Evolutionary conservation across 768 basidiomycete genomes (phyloP), one percentile per base, ranked within the genome.

Genomic region (Russula compacta): DNA sequence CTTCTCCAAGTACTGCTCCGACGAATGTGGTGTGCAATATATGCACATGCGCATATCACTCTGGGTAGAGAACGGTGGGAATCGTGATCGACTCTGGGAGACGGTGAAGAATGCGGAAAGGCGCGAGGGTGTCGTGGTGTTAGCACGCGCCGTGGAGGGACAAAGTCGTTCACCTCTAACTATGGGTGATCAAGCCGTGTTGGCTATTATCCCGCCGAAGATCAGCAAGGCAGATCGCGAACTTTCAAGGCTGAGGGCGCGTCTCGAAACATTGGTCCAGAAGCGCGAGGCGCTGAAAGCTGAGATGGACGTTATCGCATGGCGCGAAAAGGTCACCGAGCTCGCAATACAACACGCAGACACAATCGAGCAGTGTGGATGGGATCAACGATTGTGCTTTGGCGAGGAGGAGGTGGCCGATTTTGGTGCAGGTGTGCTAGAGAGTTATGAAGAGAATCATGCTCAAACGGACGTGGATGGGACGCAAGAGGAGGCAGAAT

Each of bases 1-100:
- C 2, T 86, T 92, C 68, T 94, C 92, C 24, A 95, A 95, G 71
- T 95, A 92, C 70, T 95, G 92, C 71, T 92, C 90, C 14, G 87
- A 91, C 56, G 89, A 87, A 63, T 95, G 92, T 65, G 92, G 92
- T 12, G 74, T 89, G 63, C 81, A 81, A 65, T 86, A 81, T 72
- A 84, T 88, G 83, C 81, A 80, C 63, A 73, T 75, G 49, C 83
- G 83, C 48, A 82, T 89, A 50, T 77, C 83, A 29, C 75, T 75
- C 42, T 89, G 83, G 80, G 74, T 80, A 11, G 80, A 80, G 66
- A 79, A 79, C 38, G 85, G 85, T 19, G 85, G 85, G 4, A 81
- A 81, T 69, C 78, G 79, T 60, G 82, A 81, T 53, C 74, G 78
- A 47, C 76, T 93, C 1, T 92, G 89, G 89, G 84, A 85, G 42